phyloP scores from a whole-genome alignment of 2,329 filamentous ascomycete genomes.

The Aspergillus sp. region DNA sequence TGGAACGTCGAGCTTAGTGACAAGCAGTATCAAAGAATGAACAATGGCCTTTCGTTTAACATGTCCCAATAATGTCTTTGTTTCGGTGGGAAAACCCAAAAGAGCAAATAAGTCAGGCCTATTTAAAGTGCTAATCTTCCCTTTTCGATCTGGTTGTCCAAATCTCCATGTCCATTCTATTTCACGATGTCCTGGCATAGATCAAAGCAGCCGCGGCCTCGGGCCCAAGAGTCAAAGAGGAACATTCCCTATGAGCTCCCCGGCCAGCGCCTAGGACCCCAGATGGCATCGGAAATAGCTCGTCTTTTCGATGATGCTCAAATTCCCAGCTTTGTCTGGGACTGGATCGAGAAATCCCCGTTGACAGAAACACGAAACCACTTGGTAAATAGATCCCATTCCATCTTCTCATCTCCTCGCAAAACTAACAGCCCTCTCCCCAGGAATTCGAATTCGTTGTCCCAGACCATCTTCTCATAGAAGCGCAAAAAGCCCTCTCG shows the following conservation, averaged over 20 bases:
- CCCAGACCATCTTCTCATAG: neutral
- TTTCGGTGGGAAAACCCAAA: no score
- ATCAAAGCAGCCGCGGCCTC: neutral
- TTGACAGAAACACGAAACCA: neutral
- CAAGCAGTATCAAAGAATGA: no score
- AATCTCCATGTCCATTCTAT: neutral
- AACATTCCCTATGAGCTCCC: neutral
- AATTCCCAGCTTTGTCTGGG: neutral
- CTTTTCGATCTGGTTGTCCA: no score
- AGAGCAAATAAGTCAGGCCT: no score
- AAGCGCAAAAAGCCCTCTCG: neutral
- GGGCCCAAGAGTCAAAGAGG: neutral
- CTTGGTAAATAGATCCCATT: neutral
- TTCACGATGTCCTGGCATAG: neutral
- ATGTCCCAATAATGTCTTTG: no score
- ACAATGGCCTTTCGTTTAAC: no score
- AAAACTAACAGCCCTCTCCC: neutral
- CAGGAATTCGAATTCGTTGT: neutral
- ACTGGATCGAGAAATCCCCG: neutral
- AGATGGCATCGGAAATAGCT: neutral
- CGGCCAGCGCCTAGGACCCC: neutral
- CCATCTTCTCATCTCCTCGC: neutral
- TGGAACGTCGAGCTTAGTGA: no score
- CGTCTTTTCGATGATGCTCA: neutral
- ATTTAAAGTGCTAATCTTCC: no score